A percentile compares a stretch with the other conserved stretches of the same genome.
Conservation (phyloP, 495 filamentous ascomycete genomes). For the Schizothecium vesticola region DNA sequence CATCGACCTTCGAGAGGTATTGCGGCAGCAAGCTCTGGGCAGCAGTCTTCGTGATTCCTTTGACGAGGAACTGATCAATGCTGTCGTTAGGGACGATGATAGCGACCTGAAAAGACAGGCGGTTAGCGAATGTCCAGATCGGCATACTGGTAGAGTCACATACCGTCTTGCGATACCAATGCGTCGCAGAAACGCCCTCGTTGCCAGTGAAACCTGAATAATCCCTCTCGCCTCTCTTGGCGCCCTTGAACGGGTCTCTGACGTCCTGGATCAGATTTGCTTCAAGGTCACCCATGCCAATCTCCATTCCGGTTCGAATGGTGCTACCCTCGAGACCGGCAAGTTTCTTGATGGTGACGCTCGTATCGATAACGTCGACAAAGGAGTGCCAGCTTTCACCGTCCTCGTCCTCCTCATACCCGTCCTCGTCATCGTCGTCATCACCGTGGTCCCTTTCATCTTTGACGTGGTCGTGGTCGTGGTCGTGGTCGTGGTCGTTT, state of each 20-base stretch:
- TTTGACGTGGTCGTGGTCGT: too few species aligned
- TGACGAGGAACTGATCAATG: constrained; percentile 3
- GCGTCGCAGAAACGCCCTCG: constrained; percentile 27
- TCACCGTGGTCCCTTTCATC: too few species aligned
- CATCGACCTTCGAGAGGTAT: constrained; percentile 1
- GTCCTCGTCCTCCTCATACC: constrained; percentile 11
- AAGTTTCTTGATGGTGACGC: constrained; percentile 20
- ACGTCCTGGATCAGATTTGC: constrained; percentile 25
- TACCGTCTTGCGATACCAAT: constrained; percentile 35
- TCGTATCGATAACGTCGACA: constrained; percentile 19
- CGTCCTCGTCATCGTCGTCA: too few species aligned
- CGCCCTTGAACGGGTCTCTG: constrained; percentile 26
- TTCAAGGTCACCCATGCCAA: constrained; percentile 20
- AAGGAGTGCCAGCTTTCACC: constrained; percentile 15
- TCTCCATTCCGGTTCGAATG: constrained; percentile 14
- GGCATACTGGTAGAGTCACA: too few species aligned
- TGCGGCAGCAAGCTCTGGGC: constrained; percentile 6
- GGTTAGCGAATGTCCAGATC: not conserved
- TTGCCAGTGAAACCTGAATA: constrained; percentile 38
- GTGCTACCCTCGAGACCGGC: constrained; percentile 23
- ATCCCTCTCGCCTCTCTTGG: constrained; percentile 34
- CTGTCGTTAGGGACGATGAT: constrained; percentile 14
- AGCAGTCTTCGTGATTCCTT: not conserved
- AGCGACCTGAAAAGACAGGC: constrained; percentile 8
- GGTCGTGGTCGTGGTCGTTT: constrained; percentile 12